These are phyloP conservation scores for Wakefieldia striispora DNA, from an alignment of 768 basidiomycete genomes.

Conservation along the genomic window DNA sequence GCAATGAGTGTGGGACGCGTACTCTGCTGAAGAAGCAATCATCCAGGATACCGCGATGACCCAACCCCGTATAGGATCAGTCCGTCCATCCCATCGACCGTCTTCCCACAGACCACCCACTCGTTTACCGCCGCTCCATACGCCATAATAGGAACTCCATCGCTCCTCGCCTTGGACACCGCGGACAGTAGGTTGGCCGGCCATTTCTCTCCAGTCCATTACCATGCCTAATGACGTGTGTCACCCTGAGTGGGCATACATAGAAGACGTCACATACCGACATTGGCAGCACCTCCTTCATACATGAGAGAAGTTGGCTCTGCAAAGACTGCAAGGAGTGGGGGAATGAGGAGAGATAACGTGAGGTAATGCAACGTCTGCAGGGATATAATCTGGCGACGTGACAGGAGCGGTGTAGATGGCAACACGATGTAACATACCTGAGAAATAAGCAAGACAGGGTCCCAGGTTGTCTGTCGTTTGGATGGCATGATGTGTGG, in stretches of 20 bases:
- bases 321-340: constrained; percentile 72
- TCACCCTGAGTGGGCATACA: neutral
- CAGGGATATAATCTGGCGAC: constrained; percentile 79
- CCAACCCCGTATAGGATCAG: constrained; percentile 86
- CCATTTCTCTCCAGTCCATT: constrained; percentile 98
- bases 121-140: constrained; percentile 79
- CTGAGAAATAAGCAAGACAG: constrained; percentile 83
- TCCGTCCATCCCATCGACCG: constrained; percentile 60
- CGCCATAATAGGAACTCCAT: constrained; percentile 67
- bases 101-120: constrained; percentile 55
- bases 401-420: neutral
- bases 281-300: constrained; percentile 77
- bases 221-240: constrained; percentile 61
- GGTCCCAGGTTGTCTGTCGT: constrained; percentile 77
- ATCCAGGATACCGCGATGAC: constrained; percentile 88
- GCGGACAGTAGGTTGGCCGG: constrained; percentile 74
- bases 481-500: constrained; percentile 32
- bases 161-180: constrained; percentile 60
- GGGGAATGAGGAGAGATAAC: constrained; percentile 78
- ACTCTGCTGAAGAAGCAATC: constrained; percentile 82
- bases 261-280: constrained; percentile 48
- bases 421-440: constrained; percentile 34
- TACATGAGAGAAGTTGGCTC: constrained; percentile 66
- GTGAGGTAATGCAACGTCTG: constrained; percentile 94
- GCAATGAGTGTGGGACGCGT: constrained; percentile 36